These are phyloP conservation scores for Trifolium pratense DNA, from an alignment of 306 rosid species.

Conservation along the genomic window DNA sequence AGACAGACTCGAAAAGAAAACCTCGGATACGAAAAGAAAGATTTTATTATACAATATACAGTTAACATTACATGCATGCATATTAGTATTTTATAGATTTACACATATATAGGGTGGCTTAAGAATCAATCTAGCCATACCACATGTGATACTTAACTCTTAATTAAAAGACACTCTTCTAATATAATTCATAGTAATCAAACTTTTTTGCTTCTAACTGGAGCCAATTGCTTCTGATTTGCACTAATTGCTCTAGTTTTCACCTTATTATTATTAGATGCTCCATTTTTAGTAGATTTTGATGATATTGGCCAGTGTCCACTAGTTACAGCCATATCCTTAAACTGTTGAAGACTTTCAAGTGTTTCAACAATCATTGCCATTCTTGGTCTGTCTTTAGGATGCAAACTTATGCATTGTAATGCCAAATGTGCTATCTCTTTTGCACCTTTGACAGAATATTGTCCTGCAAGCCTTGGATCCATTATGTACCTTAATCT, in stretches of 20 bases:
- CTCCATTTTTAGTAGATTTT: slow-evolving; percentile 63
- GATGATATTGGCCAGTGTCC: slow-evolving; percentile 83
- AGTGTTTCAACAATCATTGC: slow-evolving; percentile 74
- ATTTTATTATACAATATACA: slow-evolving; percentile 39
- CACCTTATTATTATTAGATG: slow-evolving; percentile 58
- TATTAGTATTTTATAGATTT: slow-evolving; percentile 38
- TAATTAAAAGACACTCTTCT: slow-evolving; percentile 29
- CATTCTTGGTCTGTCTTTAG: slow-evolving; percentile 94
- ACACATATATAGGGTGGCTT: slow-evolving; percentile 43
- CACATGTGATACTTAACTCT: slow-evolving; percentile 43
- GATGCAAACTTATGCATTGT: slow-evolving; percentile 75
- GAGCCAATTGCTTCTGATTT: slow-evolving; percentile 50
- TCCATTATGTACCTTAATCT: slow-evolving; percentile 74
- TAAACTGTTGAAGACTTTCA: slow-evolving; percentile 66
- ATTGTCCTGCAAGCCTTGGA: slow-evolving; percentile 84
- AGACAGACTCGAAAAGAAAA: not conserved
- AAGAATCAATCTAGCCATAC: slow-evolving; percentile 39
- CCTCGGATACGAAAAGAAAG: slow-evolving; percentile 21
- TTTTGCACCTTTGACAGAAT: slow-evolving; percentile 86
- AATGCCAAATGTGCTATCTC: slow-evolving; percentile 73
- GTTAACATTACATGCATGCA: slow-evolving; percentile 30
- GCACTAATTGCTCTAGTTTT: slow-evolving; percentile 48
- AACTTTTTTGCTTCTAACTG: slow-evolving; percentile 43
- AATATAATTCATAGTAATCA: slow-evolving; percentile 36
- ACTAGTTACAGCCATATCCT: slow-evolving; percentile 88